These are phyloP conservation scores for Trametes sanguinea DNA, from an alignment of 768 basidiomycete genomes.

Conservation along the genomic window DNA sequence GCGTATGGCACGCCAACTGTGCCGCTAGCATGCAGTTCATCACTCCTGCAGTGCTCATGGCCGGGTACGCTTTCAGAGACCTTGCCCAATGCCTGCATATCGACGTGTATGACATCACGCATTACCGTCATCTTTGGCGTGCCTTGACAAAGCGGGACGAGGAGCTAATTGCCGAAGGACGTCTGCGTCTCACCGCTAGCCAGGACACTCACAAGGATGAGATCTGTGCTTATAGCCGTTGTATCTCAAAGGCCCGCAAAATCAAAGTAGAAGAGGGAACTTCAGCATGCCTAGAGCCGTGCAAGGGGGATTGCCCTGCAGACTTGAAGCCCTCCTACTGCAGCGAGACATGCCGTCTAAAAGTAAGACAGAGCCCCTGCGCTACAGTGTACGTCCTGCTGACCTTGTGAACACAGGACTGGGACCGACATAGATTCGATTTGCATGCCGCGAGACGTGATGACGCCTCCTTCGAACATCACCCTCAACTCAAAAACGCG, in stretches of 20 bases:
- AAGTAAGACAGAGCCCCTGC: background rate
- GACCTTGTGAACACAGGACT: background rate
- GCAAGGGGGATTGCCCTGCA: background rate
- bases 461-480: background rate
- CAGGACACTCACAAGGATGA: background rate
- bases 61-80: conserved; percentile 1
- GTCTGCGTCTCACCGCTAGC: background rate
- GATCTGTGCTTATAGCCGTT: background rate
- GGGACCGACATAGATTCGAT: background rate
- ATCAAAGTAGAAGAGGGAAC: background rate
- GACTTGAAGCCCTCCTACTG: background rate
- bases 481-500: background rate
- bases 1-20: background rate
- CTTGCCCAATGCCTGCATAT: background rate
- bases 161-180: background rate
- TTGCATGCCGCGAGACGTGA: background rate
- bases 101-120: background rate
- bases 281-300: background rate
- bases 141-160: background rate
- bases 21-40: background rate
- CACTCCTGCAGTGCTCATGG: conserved; percentile 2
- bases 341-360: background rate
- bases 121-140: conserved; percentile 2
- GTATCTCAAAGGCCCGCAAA: background rate
- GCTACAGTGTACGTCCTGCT: background rate